phyloP scores from a whole-genome alignment of 495 filamentous ascomycete species.

The Pyronema omphalodes region DNA sequence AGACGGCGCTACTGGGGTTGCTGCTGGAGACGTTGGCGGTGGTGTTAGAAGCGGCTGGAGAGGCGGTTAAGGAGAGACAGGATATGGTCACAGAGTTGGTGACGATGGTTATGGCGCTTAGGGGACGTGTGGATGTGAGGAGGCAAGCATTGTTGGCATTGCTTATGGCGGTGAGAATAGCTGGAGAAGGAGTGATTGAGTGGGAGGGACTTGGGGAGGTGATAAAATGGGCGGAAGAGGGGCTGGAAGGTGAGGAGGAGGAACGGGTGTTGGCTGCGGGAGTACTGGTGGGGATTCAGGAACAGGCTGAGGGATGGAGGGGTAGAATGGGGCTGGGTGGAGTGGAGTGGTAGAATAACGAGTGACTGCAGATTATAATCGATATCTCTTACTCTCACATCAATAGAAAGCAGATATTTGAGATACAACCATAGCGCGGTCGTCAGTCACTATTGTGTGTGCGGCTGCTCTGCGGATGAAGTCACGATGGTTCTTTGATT shows the following conservation, averaged over 20 bases:
- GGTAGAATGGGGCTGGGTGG: background rate
- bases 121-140: conserved; percentile 41
- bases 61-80: conserved; percentile 39
- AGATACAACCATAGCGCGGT: too few relatives aligned
- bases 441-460: too few relatives aligned
- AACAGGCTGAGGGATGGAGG: conserved; percentile 54
- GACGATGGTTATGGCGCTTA: conserved; percentile 25
- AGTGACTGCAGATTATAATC: too few relatives aligned
- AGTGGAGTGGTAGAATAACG: background rate
- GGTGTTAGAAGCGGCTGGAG: conserved; percentile 45
- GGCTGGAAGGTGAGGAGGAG: conserved; percentile 49
- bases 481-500: too few relatives aligned
- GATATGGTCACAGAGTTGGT: conserved; percentile 54
- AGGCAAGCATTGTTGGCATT: conserved; percentile 62
- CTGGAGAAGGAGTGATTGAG: conserved; percentile 30
- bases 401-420: too few relatives aligned
- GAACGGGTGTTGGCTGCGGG: conserved; percentile 61
- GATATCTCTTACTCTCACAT: too few relatives aligned
- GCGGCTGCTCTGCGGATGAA: too few relatives aligned
- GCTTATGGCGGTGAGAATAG: conserved; percentile 58
- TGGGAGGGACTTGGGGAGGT: conserved; percentile 38
- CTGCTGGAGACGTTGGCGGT: conserved; percentile 50
- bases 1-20: conserved; percentile 39
- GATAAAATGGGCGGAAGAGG: conserved; percentile 49
- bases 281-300: conserved; percentile 56